Conservation (phyloP, 2,329 filamentous ascomycete species). For the Penicillium sp. region DNA sequence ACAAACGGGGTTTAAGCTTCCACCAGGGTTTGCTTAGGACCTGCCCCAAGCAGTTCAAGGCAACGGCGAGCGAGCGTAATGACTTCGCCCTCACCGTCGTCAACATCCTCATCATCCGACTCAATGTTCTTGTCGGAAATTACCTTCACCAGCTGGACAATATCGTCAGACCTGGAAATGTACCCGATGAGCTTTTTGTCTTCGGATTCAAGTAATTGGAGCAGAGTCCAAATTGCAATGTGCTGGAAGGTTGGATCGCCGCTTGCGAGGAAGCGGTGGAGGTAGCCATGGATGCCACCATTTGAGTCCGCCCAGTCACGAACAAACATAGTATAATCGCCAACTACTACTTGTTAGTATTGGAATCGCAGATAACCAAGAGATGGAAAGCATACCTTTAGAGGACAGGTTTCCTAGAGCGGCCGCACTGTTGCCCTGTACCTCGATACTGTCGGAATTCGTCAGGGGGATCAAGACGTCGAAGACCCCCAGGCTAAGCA, state of each 20-base stretch:
- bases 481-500: conserved; percentile 90
- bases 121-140: conserved; percentile 90
- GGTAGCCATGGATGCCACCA: conserved; percentile 92
- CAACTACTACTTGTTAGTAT: conserved; percentile 61
- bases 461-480: conserved; percentile 95
- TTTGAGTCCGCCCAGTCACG: conserved; percentile 91
- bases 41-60: conserved; percentile 80
- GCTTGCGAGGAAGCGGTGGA: conserved; percentile 88
- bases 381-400: conserved; percentile 67
- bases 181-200: conserved; percentile 84
- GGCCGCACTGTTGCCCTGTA: conserved; percentile 96
- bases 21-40: conserved; percentile 74
- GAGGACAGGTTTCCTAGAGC: conserved; percentile 94
- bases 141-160: conserved; percentile 86
- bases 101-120: conserved; percentile 80
- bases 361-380: neutral
- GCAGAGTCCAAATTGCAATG: conserved; percentile 96
- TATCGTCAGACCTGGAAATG: conserved; percentile 86
- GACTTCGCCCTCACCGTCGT: conserved; percentile 91
- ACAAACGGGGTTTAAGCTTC: conserved; percentile 60
- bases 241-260: conserved; percentile 98
- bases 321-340: conserved; percentile 94
- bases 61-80: conserved; percentile 88
- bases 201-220: conserved; percentile 93
- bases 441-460: conserved; percentile 92